Evolutionary conservation across 2,329 filamentous ascomycete genomes (phyloP).

Genomic region (Zymoseptoria crescenta): DNA sequence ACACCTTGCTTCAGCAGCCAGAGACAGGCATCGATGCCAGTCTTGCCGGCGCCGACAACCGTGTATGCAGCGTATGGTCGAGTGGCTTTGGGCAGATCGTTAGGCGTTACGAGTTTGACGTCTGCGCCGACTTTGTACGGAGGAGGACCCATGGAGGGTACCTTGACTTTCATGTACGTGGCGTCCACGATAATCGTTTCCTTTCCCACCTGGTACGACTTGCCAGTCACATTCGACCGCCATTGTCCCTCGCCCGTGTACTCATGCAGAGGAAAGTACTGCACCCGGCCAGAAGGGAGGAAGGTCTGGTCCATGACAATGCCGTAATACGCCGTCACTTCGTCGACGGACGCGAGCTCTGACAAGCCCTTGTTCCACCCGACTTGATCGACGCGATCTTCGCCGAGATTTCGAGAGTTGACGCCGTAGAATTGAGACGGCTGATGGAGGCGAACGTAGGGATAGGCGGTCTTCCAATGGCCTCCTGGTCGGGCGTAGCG

Average conservation of each 20-base stretch:
- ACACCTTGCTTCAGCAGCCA: conserved; percentile 13
- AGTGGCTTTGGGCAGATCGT: conserved; percentile 4
- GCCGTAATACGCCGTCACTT: conserved; percentile 13
- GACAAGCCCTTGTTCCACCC: conserved; percentile 16
- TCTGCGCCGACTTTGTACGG: conserved; percentile 7
- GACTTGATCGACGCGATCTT: conserved; percentile 11
- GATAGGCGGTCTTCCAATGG: conserved; percentile 16
- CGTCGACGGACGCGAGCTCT: conserved; percentile 11
- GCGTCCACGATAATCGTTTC: conserved; percentile 15
- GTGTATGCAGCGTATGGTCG: conserved; percentile 12
- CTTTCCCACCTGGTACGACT: conserved; percentile 4
- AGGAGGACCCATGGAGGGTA: conserved; percentile 14
- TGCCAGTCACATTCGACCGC: conserved; percentile 6
- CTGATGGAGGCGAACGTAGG: conserved; percentile 17
- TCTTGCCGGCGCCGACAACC: conserved; percentile 16
- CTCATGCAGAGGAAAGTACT: conserved; percentile 13
- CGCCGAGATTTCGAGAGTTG: conserved; percentile 12
- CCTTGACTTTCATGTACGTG: conserved; percentile 12
- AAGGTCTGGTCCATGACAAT: conserved; percentile 13
- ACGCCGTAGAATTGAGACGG: conserved; percentile 17
- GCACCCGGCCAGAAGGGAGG: conserved; percentile 13
- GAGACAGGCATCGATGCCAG: conserved; percentile 14
- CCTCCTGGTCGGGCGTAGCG: conserved; percentile 14
- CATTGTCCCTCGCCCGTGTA: conserved; percentile 11
- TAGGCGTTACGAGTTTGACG: conserved; percentile 7